Evolutionary conservation across 2,329 filamentous ascomycete species (phyloP), one percentile per base, ranked within the genome.

Genomic region (Alternaria sp.): DNA sequence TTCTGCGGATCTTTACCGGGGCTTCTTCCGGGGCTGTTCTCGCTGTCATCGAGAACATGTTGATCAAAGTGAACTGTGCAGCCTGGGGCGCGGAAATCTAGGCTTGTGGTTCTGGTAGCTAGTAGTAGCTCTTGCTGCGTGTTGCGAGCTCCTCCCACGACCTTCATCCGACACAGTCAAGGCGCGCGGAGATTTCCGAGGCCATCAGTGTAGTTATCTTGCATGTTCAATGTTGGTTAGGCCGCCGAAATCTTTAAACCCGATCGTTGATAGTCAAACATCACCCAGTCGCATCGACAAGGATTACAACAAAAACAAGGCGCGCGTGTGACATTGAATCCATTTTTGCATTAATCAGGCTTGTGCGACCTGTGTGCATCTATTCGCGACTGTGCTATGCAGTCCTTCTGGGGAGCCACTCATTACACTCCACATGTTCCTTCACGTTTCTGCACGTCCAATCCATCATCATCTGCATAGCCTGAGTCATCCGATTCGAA

Each of bases 1-100:
- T 60, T 60, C 57, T 54, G 50, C 61, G 26, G 55, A 62, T 62
- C 59, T 36, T 52, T 62, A 40, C 59, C 49, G 54, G 59, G 52
- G 54, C 51, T 45, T 45, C 54, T 47, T 61, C 56, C 44, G 43
- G 47, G 56, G 55, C 55, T 44, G 52, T 40, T 28, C 47, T 51
- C 32, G 17, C 21, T 46, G 40, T 55, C 43, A 49, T 26, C 13
- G 25, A 46, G 54, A 30, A 45, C 43, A 32, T 56, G 40, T 17
- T 19, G 32, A 52, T 52, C 19, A 40, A 40, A 40, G 36, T 40
- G 36, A 40, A 40, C 36, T 40, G 36, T 40, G 36, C 36, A 40
- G 36, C 0, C 36, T 40, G 36, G 36, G 15, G 36, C 36, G 36
- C 36, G n/a, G 15, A 3, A 40, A 40, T 40, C 36, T 40, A 40